phyloP scores from a whole-genome alignment of 768 basidiomycete species.

The Auricularia auricula-judae region DNA sequence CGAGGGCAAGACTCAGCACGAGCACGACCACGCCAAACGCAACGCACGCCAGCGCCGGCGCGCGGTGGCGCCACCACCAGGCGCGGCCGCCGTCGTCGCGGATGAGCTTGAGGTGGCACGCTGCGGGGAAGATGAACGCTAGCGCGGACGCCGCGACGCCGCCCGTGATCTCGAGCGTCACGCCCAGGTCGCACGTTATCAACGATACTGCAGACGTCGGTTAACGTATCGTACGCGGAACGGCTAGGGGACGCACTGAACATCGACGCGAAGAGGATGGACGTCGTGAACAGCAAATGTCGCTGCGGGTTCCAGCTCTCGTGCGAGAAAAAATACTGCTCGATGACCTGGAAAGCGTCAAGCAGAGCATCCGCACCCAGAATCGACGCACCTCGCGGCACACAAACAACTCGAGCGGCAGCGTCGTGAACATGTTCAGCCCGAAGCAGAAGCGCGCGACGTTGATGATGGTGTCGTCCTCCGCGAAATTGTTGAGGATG shows the following conservation, averaged over 20 bases:
- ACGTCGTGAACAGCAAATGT: constrained; percentile 85
- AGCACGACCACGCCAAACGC: constrained; percentile 69
- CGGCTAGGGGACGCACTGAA: constrained; percentile 40
- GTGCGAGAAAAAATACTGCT: constrained; percentile 91
- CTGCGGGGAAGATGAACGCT: constrained; percentile 87
- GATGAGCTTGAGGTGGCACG: constrained; percentile 71
- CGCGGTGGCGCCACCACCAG: constrained; percentile 60
- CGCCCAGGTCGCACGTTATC: constrained; percentile 92
- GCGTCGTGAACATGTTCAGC: constrained; percentile 95
- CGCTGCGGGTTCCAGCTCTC: constrained; percentile 72
- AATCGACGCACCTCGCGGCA: constrained; percentile 67
- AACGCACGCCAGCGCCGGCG: constrained; percentile 66
- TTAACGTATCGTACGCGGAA: not conserved
- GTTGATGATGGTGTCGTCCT: constrained; percentile 86
- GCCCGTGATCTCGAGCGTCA: constrained; percentile 97
- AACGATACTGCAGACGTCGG: constrained; percentile 57
- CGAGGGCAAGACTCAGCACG: constrained; percentile 64
- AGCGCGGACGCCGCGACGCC: constrained; percentile 87
- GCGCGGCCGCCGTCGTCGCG: constrained; percentile 24
- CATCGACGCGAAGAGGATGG: constrained; percentile 73
- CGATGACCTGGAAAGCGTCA: constrained; percentile 55
- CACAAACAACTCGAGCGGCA: constrained; percentile 92
- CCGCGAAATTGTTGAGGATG: constrained; percentile 88
- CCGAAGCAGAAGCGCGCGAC: constrained; percentile 91
- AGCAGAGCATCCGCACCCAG: not conserved